Percentiles rank a stretch among this genome's conserved stretches.
These are phyloP conservation scores for Ophiostoma triangulosporum DNA, from an alignment of 2,329 filamentous ascomycete species.

Conservation along the genomic window DNA sequence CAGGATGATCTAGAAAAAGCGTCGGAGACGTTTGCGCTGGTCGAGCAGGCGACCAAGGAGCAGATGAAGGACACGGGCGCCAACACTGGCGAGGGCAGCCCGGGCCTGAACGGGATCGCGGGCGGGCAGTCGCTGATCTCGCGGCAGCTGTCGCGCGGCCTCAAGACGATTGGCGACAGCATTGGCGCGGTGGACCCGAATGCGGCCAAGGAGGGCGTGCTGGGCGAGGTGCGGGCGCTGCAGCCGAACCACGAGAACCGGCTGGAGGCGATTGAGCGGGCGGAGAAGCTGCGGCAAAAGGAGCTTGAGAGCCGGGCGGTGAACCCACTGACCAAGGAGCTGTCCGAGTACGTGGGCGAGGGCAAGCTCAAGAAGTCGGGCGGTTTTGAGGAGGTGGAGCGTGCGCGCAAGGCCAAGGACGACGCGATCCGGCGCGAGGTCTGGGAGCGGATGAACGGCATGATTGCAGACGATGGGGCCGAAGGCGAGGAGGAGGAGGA, in stretches of 20 bases:
- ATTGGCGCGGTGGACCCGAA: constrained; percentile 44
- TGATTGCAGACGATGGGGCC: constrained; percentile 18
- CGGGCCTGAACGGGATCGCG: constrained; percentile 4
- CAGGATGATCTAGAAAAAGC: constrained; percentile 94
- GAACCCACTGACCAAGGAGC: constrained; percentile 70
- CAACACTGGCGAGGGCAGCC: constrained; percentile 27
- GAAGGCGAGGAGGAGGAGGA: neutral
- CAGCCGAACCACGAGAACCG: constrained; percentile 90
- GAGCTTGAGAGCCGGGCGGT: constrained; percentile 68
- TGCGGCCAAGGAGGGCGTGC: constrained; percentile 77
- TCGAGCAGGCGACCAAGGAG: constrained; percentile 97
- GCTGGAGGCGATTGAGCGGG: constrained; percentile 92
- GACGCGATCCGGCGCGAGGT: constrained; percentile 74
- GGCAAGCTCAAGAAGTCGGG: constrained; percentile 92
- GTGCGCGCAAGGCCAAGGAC: constrained; percentile 71
- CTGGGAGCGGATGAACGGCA: constrained; percentile 52
- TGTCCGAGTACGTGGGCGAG: constrained; percentile 73
- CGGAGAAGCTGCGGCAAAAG: constrained; percentile 79
- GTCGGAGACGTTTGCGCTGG: constrained; percentile 80
- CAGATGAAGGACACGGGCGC: constrained; percentile 67
- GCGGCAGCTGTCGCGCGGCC: constrained; percentile 40
- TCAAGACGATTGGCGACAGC: constrained; percentile 38
- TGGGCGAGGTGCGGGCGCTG: constrained; percentile 85
- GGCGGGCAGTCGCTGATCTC: constrained; percentile 11
- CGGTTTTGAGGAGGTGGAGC: constrained; percentile 86